Evolutionary conservation across 768 basidiomycete species (phyloP).

Genomic region (Macrocybe gigantea): DNA sequence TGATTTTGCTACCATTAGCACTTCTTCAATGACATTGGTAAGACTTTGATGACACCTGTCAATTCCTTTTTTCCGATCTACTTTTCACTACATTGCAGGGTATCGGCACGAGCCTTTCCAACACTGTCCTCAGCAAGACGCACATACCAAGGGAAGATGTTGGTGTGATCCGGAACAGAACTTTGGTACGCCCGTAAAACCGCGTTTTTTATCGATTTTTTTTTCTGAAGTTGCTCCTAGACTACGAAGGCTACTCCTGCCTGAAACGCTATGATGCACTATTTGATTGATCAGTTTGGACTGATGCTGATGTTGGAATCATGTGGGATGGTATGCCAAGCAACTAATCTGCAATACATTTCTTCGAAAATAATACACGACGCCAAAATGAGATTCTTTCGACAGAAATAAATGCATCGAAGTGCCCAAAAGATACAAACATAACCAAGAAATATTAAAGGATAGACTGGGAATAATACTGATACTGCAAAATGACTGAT

Average conservation of each 20-base stretch:
- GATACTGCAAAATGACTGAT: constrained; percentile 48
- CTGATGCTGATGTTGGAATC: neutral
- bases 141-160: constrained; percentile 75
- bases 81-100: constrained; percentile 16
- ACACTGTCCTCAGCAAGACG: constrained; percentile 78
- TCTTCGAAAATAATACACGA: too few relatives aligned
- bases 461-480: constrained; percentile 92
- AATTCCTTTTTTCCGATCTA: neutral
- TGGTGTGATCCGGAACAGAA: constrained; percentile 76
- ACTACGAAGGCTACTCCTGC: constrained; percentile 88
- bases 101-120: constrained; percentile 94
- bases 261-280: constrained; percentile 67
- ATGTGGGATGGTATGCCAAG: too few relatives aligned
- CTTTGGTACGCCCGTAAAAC: constrained; percentile 47
- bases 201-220: constrained; percentile 1
- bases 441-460: constrained; percentile 28
- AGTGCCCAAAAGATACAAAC: neutral
- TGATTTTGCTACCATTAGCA: constrained; percentile 33
- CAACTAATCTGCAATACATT: too few relatives aligned
- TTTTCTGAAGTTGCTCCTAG: constrained; percentile 23
- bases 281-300: constrained; percentile 29
- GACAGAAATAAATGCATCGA: neutral
- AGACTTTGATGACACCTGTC: neutral
- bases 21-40: constrained; percentile 90
- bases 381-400: too few relatives aligned